Evolutionary conservation across 75 land plant species (phyloP).

Genomic region (Azolla pinnata): DNA sequence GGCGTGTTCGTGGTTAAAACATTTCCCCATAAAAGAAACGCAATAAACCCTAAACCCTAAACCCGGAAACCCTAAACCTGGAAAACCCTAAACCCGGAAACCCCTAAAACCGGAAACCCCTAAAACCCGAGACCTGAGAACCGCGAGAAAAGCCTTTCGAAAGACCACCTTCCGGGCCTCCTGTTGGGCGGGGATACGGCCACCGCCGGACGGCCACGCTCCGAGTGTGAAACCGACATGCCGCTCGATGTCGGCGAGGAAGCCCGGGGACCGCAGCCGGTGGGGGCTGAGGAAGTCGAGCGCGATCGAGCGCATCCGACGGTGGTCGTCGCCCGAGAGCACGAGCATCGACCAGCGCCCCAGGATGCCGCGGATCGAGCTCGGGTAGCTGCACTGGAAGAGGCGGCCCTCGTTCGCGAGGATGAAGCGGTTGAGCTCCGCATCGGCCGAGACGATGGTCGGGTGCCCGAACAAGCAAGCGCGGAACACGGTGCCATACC

Average conservation of each 20-base stretch:
- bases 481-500: conserved; percentile 69
- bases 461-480: conserved; percentile 62
- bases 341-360: conserved; percentile 81
- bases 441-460: conserved; percentile 74
- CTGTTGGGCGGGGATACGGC: conserved; percentile 44
- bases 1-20: too few relatives aligned
- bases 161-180: conserved; percentile 57
- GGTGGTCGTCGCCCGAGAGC: conserved; percentile 60
- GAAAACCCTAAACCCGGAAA: too few relatives aligned
- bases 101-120: too few relatives aligned
- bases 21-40: too few relatives aligned
- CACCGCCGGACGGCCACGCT: conserved; percentile 37
- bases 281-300: conserved; percentile 50
- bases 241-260: conserved; percentile 47
- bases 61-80: too few relatives aligned
- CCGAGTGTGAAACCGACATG: conserved; percentile 45
- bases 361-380: conserved; percentile 60
- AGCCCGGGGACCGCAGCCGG: conserved; percentile 30
- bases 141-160: background rate
- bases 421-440: conserved; percentile 56
- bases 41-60: too few relatives aligned
- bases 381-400: conserved; percentile 75
- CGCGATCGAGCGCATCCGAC: conserved; percentile 57
- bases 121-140: too few relatives aligned
- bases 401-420: conserved; percentile 60